Base-by-base conservation (phyloP, 331 rosid genomes). In the Ulmus americana region DNA sequence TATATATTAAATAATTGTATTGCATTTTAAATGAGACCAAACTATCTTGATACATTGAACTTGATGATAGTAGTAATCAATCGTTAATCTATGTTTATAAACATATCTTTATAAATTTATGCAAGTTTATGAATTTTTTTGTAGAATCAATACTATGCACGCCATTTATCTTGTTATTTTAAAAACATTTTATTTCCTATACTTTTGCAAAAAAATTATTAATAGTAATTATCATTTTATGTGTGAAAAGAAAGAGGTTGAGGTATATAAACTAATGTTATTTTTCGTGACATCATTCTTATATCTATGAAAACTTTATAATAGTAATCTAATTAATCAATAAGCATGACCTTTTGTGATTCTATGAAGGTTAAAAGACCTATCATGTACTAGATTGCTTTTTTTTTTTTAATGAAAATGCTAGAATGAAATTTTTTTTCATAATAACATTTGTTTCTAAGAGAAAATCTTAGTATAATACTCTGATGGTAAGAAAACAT, bases 41-140 rank as follows among this genome's bases (percentile, higher is more conserved):
- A 50, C 41, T 28, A 28, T 28, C 35, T 15, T 3, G 73, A 63
- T 76, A 14, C 74, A 55, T 15, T 76, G 81, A 54, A 70, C 61
- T 45, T 61, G 63, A 55, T 22, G 69, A 13, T 13, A 49, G 12
- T 59, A 42, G 35, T 55, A 10, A 14, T 41, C 40, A 48, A 43
- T 51, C 54, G 5, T 22, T 16, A 47, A 14, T 41, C 49, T 40
- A n/a, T 59, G 42, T 41, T 6, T 59, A 1, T n/a, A 16, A 8
- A 15, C 12, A 28, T 8, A 11, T 10, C 28, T 28, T 22, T 28
- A 28, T 28, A 28, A 28, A 28, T 28, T 28, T 28, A 28, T 28
- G 35, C 35, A 28, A 28, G 38, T 10, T 55, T 28, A 3, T 56
- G 39, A 55, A 55, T 8, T 55, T 43, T 43, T 15, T 22, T 55